phyloP scores from a whole-genome alignment of 2,329 filamentous ascomycete species.

The Nakataea oryzae region DNA sequence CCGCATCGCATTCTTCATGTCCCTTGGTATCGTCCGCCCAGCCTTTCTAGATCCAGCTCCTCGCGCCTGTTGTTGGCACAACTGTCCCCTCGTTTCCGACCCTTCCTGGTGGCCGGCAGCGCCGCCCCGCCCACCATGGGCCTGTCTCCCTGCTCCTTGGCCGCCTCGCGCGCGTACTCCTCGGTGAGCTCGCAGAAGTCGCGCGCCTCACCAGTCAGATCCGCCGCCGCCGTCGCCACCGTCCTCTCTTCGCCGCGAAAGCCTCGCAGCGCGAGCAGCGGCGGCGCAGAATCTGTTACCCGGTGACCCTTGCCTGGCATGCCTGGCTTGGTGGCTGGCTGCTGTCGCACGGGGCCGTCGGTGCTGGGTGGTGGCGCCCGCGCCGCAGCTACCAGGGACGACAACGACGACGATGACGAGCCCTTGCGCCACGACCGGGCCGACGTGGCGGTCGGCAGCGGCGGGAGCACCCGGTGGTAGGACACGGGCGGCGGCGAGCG shows the following conservation, averaged over 20 bases:
- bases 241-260: too few species aligned
- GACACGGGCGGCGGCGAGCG: neutral
- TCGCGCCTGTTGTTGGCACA: neutral
- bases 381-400: neutral
- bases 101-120: neutral
- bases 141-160: neutral
- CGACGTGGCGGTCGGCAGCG: neutral
- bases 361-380: neutral
- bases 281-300: neutral
- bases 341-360: neutral
- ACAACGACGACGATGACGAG: neutral
- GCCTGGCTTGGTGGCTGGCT: neutral
- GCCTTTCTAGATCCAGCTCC: neutral
- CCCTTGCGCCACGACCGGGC: neutral
- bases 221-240: neutral
- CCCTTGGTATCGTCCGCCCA: neutral
- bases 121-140: neutral
- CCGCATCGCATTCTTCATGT: neutral
- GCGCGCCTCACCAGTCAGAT: slow-evolving; percentile 1
- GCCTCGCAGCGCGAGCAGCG: neutral
- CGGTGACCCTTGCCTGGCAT: too few species aligned
- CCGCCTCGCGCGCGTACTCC: slow-evolving; percentile 3
- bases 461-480: neutral
- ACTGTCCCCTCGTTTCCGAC: neutral
- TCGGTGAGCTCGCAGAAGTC: slow-evolving; percentile 1